Percentiles rank a stretch among this genome's conserved stretches.
Evolutionary conservation across 2,329 filamentous ascomycete genomes (phyloP).

Genomic region (Furcasterigmium sp.): DNA sequence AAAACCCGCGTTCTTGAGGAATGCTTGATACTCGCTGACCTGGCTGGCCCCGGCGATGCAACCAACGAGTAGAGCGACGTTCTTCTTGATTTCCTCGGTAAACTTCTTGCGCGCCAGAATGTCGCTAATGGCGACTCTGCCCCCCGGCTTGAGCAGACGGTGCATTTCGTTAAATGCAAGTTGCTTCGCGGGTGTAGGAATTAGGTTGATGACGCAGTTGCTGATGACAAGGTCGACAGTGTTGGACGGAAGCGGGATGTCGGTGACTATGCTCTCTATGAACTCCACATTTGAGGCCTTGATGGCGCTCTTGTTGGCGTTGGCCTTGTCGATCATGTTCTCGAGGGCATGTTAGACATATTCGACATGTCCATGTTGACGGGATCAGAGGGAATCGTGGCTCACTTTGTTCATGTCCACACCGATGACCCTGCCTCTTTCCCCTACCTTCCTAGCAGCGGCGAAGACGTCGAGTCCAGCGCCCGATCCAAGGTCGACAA

Average conservation of each 20-base stretch:
- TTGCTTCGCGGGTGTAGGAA: constrained; percentile 46
- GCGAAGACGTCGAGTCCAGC: constrained; percentile 55
- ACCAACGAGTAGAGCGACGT: constrained; percentile 51
- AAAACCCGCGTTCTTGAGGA: constrained; percentile 45
- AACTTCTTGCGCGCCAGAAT: constrained; percentile 48
- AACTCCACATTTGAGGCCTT: constrained; percentile 42
- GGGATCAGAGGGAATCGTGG: background rate
- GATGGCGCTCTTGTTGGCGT: constrained; percentile 34
- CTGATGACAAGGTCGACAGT: constrained; percentile 53
- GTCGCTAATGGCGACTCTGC: constrained; percentile 54
- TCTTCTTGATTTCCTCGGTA: constrained; percentile 37
- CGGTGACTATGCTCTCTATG: constrained; percentile 44
- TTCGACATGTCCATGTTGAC: background rate
- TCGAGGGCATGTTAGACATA: too few species aligned
- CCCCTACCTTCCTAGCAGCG: constrained; percentile 43
- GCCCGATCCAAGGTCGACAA: constrained; percentile 53
- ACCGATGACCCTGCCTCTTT: constrained; percentile 43
- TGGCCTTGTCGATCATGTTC: constrained; percentile 50
- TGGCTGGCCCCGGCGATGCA: constrained; percentile 54
- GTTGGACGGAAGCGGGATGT: constrained; percentile 33
- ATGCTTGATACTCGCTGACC: constrained; percentile 45
- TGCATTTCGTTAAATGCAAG: constrained; percentile 52
- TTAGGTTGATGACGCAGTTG: constrained; percentile 60
- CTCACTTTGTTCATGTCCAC: constrained; percentile 55
- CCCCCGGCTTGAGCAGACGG: constrained; percentile 50